These are phyloP conservation scores for Trypanosoma scelopori DNA, from an alignment of 208 protist genomes.

Conservation along the genomic window DNA sequence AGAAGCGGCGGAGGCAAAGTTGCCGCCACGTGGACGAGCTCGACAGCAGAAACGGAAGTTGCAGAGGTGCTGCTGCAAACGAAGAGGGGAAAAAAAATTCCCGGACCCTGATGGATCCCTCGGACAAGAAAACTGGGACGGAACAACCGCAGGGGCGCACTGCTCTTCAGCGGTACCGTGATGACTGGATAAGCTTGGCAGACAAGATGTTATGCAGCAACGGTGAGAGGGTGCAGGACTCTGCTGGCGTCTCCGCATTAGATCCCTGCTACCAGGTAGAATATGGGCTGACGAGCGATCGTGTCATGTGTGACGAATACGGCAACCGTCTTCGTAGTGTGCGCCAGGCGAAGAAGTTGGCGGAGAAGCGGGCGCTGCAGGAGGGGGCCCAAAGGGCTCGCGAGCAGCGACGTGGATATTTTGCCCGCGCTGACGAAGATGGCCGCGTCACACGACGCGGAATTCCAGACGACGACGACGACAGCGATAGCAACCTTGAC, in stretches of 20 bases:
- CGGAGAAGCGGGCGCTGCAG: slow-evolving; percentile 33
- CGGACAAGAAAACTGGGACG: background rate
- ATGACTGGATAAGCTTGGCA: slow-evolving; percentile 21
- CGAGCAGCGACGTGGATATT: slow-evolving; percentile 66
- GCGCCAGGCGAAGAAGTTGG: slow-evolving; percentile 66
- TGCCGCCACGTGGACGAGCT: background rate
- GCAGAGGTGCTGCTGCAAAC: slow-evolving; percentile 1
- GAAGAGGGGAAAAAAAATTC: background rate
- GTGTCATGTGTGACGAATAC: slow-evolving; percentile 47
- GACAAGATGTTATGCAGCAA: background rate
- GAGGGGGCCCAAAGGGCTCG: slow-evolving; percentile 35
- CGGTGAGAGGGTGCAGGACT: background rate
- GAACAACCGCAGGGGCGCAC: background rate
- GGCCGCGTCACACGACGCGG: background rate
- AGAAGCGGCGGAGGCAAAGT: slow-evolving; percentile 26
- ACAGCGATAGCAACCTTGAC: background rate
- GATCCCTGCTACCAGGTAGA: background rate
- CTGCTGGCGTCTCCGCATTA: background rate
- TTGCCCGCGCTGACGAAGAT: slow-evolving; percentile 34
- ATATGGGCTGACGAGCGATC: slow-evolving; percentile 16
- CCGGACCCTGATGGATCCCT: background rate
- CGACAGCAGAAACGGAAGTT: background rate
- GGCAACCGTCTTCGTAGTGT: slow-evolving; percentile 80
- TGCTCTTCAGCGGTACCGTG: slow-evolving; percentile 19
- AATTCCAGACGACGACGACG: slow-evolving; percentile 3